Conservation (phyloP, 1,284 basidiomycete genomes). For the Porodaedalea pini region DNA sequence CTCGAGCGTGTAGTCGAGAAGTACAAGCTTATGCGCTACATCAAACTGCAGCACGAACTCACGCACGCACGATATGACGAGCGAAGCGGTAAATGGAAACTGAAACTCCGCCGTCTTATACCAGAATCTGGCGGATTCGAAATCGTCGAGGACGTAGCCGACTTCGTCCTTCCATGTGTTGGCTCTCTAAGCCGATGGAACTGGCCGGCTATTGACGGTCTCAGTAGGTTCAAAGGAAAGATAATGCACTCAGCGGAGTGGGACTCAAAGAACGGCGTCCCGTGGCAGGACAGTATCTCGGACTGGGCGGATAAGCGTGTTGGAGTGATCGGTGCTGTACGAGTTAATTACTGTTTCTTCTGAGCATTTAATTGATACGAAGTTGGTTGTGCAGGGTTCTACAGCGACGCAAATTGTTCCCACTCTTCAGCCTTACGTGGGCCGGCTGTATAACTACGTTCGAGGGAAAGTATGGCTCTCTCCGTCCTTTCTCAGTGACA, state of each 20-base stretch:
- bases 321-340: conserved; percentile 56
- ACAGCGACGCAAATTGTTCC: conserved; percentile 64
- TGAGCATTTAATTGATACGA: background rate
- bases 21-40: conserved; percentile 50
- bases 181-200: conserved; percentile 51
- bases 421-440: conserved; percentile 51
- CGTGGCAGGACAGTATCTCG: conserved; percentile 45
- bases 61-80: conserved; percentile 49
- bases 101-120: conserved; percentile 43
- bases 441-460: conserved; percentile 52
- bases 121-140: conserved; percentile 33
- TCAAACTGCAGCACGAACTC: conserved; percentile 53
- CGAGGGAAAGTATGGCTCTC: conserved; percentile 61
- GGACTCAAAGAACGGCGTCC: conserved; percentile 40
- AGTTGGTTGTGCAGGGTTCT: conserved; percentile 50
- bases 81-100: conserved; percentile 47
- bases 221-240: conserved; percentile 48
- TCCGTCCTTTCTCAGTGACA: conserved; percentile 42
- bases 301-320: conserved; percentile 53
- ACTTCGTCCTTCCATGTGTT: conserved; percentile 46
- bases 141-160: conserved; percentile 47
- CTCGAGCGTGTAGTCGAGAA: conserved; percentile 53
- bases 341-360: conserved; percentile 22
- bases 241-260: conserved; percentile 56
- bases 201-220: conserved; percentile 56